Conservation (phyloP, 306 rosid species). For the Vigna radiata region DNA sequence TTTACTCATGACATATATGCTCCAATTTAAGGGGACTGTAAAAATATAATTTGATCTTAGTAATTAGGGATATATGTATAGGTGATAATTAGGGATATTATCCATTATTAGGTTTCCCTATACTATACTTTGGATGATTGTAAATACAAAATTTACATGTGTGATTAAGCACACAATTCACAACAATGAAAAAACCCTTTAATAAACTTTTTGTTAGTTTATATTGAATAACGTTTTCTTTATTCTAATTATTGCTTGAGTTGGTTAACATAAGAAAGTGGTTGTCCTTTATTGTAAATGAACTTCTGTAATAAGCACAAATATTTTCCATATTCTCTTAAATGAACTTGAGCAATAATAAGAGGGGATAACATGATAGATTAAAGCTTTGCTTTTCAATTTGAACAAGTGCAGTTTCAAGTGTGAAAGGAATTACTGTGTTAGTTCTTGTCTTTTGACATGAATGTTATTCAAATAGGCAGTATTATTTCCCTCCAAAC, state of each 20-base stretch:
- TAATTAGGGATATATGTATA: too few species aligned
- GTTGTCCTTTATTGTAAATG: background rate
- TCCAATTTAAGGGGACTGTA: too few species aligned
- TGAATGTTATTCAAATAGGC: constrained; percentile 24
- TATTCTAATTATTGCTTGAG: constrained; percentile 21
- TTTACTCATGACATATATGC: too few species aligned
- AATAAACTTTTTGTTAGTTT: background rate
- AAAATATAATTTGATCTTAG: too few species aligned
- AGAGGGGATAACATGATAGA: constrained; percentile 16
- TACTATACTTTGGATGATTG: too few species aligned
- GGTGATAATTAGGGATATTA: too few species aligned
- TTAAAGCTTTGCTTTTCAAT: constrained; percentile 16
- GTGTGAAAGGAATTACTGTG: constrained; percentile 23
- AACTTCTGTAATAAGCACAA: constrained; percentile 7
- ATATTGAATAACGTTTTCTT: constrained; percentile 6
- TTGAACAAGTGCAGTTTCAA: constrained; percentile 12
- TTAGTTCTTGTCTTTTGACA: constrained; percentile 31
- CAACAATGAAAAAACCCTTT: too few species aligned
- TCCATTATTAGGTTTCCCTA: too few species aligned
- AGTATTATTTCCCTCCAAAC: background rate
- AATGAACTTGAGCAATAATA: constrained; percentile 8
- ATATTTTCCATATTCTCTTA: constrained; percentile 5
- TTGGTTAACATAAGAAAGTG: constrained; percentile 28
- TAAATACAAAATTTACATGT: too few species aligned
- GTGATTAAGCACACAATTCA: too few species aligned